Conservation (phyloP, 306 rosid species). For the Castanospermum australe region DNA sequence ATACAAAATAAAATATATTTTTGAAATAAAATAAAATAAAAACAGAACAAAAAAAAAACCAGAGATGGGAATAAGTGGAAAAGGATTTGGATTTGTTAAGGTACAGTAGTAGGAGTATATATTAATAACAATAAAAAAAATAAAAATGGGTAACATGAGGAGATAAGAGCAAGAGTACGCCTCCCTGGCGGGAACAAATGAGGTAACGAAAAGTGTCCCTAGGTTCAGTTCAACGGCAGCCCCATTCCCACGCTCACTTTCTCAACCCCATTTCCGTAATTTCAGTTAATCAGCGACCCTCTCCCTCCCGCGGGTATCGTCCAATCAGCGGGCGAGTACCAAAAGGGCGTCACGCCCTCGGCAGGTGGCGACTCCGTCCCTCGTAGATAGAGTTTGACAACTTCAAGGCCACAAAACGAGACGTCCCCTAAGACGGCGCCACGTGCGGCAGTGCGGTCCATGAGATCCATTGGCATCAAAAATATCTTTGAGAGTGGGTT, state of each 20-base stretch:
- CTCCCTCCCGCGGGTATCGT: neutral
- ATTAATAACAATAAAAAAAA: no score
- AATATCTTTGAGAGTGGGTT: constrained; percentile 46
- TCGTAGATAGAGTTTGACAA: constrained; percentile 27
- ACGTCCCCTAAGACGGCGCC: neutral
- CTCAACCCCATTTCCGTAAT: neutral
- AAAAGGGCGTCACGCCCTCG: accelerated
- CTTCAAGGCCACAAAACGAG: constrained; percentile 42
- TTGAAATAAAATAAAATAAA: no score
- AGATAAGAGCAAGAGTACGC: no score
- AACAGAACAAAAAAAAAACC: no score
- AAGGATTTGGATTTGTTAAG: no score
- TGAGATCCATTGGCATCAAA: constrained; percentile 18
- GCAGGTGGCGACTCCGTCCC: neutral
- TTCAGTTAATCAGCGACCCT: neutral
- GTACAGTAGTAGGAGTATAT: no score
- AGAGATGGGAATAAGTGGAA: no score
- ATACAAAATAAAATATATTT: no score
- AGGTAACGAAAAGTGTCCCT: no score
- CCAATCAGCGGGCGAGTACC: constrained; percentile 18
- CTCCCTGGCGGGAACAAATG: no score
- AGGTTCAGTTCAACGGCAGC: neutral
- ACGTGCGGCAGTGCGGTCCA: constrained; percentile 42
- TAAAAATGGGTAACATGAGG: no score
- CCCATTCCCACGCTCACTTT: neutral